Percentiles rank a stretch among this genome's conserved stretches.
Conservation (phyloP, 202 grass and related monocot species). For the Musa balbisiana region DNA sequence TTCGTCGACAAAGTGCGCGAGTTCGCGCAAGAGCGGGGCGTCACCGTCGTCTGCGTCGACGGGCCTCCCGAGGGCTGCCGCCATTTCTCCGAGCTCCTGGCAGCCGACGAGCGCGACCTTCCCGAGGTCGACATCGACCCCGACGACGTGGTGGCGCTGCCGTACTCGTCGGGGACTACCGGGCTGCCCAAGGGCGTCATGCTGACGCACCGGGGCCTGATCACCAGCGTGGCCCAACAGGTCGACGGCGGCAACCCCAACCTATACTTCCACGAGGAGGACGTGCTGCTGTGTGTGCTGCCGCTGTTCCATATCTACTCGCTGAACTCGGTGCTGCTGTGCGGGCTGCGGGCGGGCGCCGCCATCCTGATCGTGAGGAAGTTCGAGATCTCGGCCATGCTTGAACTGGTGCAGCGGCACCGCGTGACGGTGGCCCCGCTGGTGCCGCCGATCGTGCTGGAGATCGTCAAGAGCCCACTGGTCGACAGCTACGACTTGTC, state of each 20-base stretch:
- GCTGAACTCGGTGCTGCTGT: slow-evolving; percentile 56
- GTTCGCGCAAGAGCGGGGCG: slow-evolving; percentile 44
- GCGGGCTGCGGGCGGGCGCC: slow-evolving; percentile 52
- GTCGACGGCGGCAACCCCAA: slow-evolving; percentile 84
- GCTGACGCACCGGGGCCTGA: slow-evolving; percentile 71
- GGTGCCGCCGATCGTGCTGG: slow-evolving; percentile 66
- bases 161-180: slow-evolving; percentile 75
- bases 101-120: slow-evolving; percentile 14
- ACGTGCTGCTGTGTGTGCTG: slow-evolving; percentile 67
- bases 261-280: slow-evolving; percentile 31
- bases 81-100: slow-evolving; percentile 48
- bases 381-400: slow-evolving; percentile 52
- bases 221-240: slow-evolving; percentile 72
- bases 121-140: slow-evolving; percentile 47
- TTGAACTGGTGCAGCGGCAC: slow-evolving; percentile 47
- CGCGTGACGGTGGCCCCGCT: slow-evolving; percentile 48
- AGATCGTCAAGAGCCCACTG: slow-evolving; percentile 48
- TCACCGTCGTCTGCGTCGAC: slow-evolving; percentile 45
- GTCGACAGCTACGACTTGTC: slow-evolving; percentile 47
- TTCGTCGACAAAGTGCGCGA: slow-evolving; percentile 52
- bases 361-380: slow-evolving; percentile 53
- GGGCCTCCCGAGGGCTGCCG: slow-evolving; percentile 36
- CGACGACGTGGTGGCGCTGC: slow-evolving; percentile 59
- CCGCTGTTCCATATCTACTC: slow-evolving; percentile 87
- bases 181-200: slow-evolving; percentile 90